Conservation (phyloP, 2,329 filamentous ascomycete species). For the Arthrobotrys megalospora region DNA sequence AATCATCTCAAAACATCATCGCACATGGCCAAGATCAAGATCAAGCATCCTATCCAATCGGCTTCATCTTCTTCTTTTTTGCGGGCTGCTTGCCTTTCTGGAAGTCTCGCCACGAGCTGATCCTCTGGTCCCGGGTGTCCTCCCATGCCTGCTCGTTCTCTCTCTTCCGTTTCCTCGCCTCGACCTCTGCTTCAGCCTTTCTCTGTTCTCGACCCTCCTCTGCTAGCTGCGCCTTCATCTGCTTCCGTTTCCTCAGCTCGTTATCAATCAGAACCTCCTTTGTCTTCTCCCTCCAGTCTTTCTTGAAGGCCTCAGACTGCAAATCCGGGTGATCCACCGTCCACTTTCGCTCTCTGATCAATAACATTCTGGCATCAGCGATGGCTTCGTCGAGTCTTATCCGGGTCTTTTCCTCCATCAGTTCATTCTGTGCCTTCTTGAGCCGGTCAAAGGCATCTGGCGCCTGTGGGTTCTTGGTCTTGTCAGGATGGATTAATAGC, state of each 20-base stretch:
- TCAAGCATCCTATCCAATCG: slow-evolving; percentile 68
- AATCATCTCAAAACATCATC: not conserved
- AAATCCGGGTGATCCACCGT: slow-evolving; percentile 89
- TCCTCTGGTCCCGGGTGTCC: slow-evolving; percentile 88
- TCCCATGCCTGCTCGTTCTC: slow-evolving; percentile 98
- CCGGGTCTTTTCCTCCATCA: slow-evolving; percentile 95
- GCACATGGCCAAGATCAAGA: not conserved
- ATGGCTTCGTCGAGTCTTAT: slow-evolving; percentile 92
- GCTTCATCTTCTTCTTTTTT: slow-evolving; percentile 73
- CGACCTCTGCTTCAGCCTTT: slow-evolving; percentile 86
- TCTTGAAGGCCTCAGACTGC: slow-evolving; percentile 84
- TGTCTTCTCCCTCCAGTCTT: slow-evolving; percentile 90
- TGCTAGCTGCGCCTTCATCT: slow-evolving; percentile 94
- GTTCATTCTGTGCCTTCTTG: slow-evolving; percentile 90
- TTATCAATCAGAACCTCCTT: slow-evolving; percentile 92
- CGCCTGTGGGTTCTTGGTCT: slow-evolving; percentile 89
- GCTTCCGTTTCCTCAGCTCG: slow-evolving; percentile 84
- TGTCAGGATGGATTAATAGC: slow-evolving; percentile 98
- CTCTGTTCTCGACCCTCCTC: slow-evolving; percentile 93
- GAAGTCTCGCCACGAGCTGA: slow-evolving; percentile 94
- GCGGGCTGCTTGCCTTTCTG: slow-evolving; percentile 78
- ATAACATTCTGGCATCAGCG: slow-evolving; percentile 91
- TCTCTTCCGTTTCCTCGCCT: slow-evolving; percentile 84
- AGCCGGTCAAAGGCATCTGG: slow-evolving; percentile 97
- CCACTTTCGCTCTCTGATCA: slow-evolving; percentile 95